Conservation (phyloP, 805 yeast genomes). For the Candida nanaspora region DNA sequence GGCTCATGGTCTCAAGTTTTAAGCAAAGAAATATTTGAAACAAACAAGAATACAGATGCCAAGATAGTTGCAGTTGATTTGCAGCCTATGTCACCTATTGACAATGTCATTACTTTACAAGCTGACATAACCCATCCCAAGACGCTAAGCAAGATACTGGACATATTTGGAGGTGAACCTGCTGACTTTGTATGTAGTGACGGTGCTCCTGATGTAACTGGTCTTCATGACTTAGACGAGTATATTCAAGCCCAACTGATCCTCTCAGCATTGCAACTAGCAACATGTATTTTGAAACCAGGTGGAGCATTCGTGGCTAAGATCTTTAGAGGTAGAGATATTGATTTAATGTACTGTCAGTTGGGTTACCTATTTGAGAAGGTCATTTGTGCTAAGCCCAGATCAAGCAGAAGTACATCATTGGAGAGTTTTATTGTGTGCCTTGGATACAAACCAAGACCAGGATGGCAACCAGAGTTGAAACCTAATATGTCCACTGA, state of each 20-base stretch:
- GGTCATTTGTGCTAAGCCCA: conserved; percentile 93
- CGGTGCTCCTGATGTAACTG: conserved; percentile 99
- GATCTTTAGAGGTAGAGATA: conserved; percentile 93
- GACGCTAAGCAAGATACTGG: conserved; percentile 68
- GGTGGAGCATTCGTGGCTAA: conserved; percentile 96
- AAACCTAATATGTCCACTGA: conserved; percentile 55
- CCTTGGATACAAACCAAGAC: conserved; percentile 75
- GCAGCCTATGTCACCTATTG: conserved; percentile 97
- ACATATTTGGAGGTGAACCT: conserved; percentile 80
- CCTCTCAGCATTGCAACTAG: conserved; percentile 82
- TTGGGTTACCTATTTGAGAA: conserved; percentile 76
- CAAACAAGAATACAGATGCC: conserved; percentile 19
- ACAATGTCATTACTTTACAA: conserved; percentile 81
- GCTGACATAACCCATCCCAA: conserved; percentile 97
- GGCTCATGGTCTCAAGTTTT: conserved; percentile 98
- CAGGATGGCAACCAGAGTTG: conserved; percentile 71
- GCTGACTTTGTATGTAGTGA: conserved; percentile 96
- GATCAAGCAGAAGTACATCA: conserved; percentile 92
- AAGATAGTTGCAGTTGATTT: conserved; percentile 91
- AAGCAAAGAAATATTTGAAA: conserved; percentile 55
- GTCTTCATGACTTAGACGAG: conserved; percentile 93
- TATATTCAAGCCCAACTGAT: conserved; percentile 94
- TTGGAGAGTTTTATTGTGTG: conserved; percentile 93
- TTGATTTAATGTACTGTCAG: conserved; percentile 90
- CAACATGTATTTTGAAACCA: conserved; percentile 80